These are phyloP conservation scores for Mimosa bimucronata DNA, from an alignment of 306 rosid species.

Conservation along the genomic window DNA sequence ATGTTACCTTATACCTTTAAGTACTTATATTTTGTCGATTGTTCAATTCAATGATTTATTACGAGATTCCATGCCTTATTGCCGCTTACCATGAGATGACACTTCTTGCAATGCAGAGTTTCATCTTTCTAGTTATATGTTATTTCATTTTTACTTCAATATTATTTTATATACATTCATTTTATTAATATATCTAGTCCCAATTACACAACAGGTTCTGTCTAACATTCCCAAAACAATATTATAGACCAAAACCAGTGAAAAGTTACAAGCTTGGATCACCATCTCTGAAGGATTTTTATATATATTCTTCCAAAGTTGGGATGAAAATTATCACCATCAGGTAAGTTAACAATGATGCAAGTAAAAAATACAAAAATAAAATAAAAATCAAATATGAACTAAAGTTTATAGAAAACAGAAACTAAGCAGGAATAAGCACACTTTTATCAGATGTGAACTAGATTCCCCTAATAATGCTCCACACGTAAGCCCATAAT, in stretches of 20 bases:
- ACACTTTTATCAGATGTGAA: not conserved
- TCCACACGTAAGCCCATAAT: constrained; percentile 26
- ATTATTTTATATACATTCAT: not conserved
- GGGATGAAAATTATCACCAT: constrained; percentile 15
- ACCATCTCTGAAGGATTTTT: not conserved
- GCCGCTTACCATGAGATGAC: not conserved
- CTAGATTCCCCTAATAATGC: not conserved
- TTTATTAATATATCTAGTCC: not conserved
- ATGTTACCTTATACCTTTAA: not conserved
- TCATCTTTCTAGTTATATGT: not conserved
- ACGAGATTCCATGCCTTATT: not conserved
- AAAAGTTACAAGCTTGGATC: constrained; percentile 23
- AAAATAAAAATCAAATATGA: not conserved
- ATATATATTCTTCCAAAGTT: not conserved
- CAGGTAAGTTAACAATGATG: not conserved
- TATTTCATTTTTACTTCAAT: not conserved
- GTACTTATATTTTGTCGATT: not conserved
- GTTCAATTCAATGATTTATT: not conserved
- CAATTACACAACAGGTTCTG: not conserved
- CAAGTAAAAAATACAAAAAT: not conserved
- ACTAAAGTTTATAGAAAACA: not conserved
- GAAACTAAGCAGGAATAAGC: not conserved
- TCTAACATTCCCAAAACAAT: not conserved
- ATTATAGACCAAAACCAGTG: constrained; percentile 23
- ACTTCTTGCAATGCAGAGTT: not conserved